Evolutionary conservation across 768 basidiomycete species (phyloP).

Genomic region (Tylopilus felleus): DNA sequence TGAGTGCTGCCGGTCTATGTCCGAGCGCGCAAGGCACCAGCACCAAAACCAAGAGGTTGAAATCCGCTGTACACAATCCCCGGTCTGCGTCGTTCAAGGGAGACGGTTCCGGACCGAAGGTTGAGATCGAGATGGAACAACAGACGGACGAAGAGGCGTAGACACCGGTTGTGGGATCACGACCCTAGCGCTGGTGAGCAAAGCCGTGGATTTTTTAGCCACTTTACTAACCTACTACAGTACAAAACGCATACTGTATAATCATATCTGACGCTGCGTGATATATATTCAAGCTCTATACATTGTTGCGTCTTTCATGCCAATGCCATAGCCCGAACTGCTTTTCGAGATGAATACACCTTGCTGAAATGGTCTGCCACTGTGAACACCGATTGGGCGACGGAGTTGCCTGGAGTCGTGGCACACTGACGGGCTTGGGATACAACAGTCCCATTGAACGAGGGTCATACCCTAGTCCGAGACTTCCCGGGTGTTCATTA

Average conservation of each 20-base stretch:
- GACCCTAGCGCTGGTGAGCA: background rate
- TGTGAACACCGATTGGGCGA: too few relatives aligned
- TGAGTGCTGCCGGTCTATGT: slow-evolving; percentile 55
- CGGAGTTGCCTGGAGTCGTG: slow-evolving; percentile 13
- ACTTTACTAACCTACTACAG: background rate
- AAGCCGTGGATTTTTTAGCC: background rate
- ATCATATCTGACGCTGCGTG: background rate
- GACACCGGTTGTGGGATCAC: background rate
- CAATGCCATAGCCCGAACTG: too few relatives aligned
- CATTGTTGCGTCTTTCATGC: too few relatives aligned
- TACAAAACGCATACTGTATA: background rate
- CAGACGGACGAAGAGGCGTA: background rate
- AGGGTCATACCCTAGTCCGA: too few relatives aligned
- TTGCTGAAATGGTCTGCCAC: too few relatives aligned
- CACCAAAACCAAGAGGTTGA: slow-evolving; percentile 15
- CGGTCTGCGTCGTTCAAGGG: background rate
- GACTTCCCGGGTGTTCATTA: too few relatives aligned
- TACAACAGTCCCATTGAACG: too few relatives aligned
- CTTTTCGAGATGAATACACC: too few relatives aligned
- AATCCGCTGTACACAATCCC: slow-evolving; percentile 1
- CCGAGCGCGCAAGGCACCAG: slow-evolving; percentile 53
- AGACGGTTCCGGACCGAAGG: slow-evolving; percentile 30
- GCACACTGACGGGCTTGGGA: too few relatives aligned
- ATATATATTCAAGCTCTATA: background rate
- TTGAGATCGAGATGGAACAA: slow-evolving; percentile 34